Conservation (phyloP, 805 yeast genomes). For the Candida caryicola region DNA sequence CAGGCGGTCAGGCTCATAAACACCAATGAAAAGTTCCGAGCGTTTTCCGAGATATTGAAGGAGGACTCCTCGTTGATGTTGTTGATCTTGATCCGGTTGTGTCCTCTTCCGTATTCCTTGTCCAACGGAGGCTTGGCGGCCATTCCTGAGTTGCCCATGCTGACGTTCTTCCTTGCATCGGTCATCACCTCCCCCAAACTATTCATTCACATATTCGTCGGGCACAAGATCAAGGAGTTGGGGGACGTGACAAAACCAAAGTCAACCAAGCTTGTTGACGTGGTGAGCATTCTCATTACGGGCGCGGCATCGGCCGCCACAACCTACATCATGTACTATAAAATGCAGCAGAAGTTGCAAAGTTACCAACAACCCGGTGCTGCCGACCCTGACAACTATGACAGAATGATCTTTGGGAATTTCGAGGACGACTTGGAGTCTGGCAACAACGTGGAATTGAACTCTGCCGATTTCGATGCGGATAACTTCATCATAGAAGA, state of each 20-base stretch:
- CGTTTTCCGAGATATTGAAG: conserved; percentile 68
- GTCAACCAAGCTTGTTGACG: conserved; percentile 55
- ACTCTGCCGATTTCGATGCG: conserved; percentile 36
- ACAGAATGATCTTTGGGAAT: conserved; percentile 37
- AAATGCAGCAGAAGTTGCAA: conserved; percentile 41
- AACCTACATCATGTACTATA: conserved; percentile 64
- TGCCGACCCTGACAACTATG: conserved; percentile 18
- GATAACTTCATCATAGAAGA: conserved; percentile 42
- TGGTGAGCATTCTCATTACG: conserved; percentile 59
- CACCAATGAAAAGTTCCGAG: conserved; percentile 62
- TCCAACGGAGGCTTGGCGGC: conserved; percentile 92
- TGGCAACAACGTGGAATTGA: conserved; percentile 30
- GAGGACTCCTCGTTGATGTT: conserved; percentile 66
- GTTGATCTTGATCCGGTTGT: conserved; percentile 69
- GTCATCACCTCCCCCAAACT: conserved; percentile 78
- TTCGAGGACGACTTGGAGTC: conserved; percentile 38
- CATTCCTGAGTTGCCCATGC: conserved; percentile 67
- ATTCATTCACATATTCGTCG: conserved; percentile 72
- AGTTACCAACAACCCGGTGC: conserved; percentile 19
- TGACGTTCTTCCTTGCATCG: conserved; percentile 68
- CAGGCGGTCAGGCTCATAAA: conserved; percentile 61
- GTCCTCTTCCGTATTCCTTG: conserved; percentile 91
- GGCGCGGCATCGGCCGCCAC: conserved; percentile 52
- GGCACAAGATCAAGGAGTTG: conserved; percentile 66
- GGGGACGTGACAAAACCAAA: conserved; percentile 54